Conservation (phyloP, 2,329 filamentous ascomycete species). For the Diaporthe helianthi region DNA sequence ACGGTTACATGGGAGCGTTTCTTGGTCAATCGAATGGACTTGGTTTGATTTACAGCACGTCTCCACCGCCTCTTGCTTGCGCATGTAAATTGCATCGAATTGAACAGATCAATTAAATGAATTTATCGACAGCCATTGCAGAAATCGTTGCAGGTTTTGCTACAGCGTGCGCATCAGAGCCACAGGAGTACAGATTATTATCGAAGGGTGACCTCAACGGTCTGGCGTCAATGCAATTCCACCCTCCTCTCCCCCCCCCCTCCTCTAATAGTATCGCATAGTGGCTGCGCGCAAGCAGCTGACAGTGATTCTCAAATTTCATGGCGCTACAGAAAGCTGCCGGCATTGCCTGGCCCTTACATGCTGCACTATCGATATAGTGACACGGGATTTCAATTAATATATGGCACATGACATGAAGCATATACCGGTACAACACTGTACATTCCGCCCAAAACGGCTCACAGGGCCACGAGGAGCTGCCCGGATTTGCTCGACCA, state of each 20-base stretch:
- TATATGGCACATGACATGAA: constrained; percentile 15
- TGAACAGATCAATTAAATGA: constrained; percentile 6
- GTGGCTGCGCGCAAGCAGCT: background rate
- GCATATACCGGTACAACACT: too few relatives aligned
- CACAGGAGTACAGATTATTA: background rate
- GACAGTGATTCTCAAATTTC: background rate
- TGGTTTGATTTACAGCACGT: background rate
- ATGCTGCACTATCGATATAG: constrained; percentile 1
- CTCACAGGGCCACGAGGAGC: background rate
- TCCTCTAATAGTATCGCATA: constrained; percentile 1
- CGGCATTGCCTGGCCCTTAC: constrained; percentile 19
- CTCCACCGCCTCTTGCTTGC: background rate
- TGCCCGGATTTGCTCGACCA: background rate
- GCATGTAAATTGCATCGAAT: background rate
- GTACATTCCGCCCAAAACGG: background rate
- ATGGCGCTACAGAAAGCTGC: background rate
- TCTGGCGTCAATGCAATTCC: background rate
- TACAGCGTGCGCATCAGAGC: background rate
- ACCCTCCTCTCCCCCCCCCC: background rate
- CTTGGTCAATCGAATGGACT: background rate
- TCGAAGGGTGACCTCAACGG: constrained; percentile 2
- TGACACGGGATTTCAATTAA: background rate
- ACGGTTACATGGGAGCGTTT: background rate
- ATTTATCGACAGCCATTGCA: constrained; percentile 20
- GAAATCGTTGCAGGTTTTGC: background rate